phyloP scores from a whole-genome alignment of 2,329 filamentous ascomycete genomes.

The Pyrenophora graminea region DNA sequence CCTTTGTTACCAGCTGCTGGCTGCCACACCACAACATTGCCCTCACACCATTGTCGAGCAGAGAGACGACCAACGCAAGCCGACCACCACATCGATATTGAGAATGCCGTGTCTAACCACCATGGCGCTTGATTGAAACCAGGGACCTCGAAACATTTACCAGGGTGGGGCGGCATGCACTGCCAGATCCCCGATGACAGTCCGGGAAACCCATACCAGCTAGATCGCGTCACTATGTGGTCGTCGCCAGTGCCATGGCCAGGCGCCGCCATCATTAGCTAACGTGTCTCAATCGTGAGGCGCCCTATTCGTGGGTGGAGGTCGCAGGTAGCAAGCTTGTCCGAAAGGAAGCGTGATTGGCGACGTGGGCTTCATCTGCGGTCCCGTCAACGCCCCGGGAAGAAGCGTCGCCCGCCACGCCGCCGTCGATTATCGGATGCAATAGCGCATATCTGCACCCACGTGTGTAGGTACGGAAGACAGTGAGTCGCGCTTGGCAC shows the following conservation, averaged over 20 bases:
- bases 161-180: conserved; percentile 5
- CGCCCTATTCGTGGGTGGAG: conserved; percentile 17
- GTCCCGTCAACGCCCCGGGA: conserved; percentile 21
- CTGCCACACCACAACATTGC: no score
- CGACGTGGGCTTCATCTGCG: conserved; percentile 11
- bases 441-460: conserved; percentile 20
- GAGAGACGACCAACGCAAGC: no score
- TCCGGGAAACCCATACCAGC: conserved; percentile 26
- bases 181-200: conserved; percentile 23
- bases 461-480: conserved; percentile 18
- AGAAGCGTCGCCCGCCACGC: conserved; percentile 25
- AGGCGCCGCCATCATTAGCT: conserved; percentile 24
- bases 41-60: no score
- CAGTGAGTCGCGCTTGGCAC: conserved; percentile 13
- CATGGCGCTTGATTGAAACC: conserved; percentile 4
- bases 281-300: conserved; percentile 21
- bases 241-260: conserved; percentile 8
- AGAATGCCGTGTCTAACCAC: conserved; percentile 4
- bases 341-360: conserved; percentile 16
- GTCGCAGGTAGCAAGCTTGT: conserved; percentile 12
- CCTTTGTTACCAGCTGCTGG: background rate
- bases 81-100: background rate
- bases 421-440: conserved; percentile 16
- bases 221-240: conserved; percentile 11
- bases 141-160: conserved; percentile 8